Percentiles rank a stretch among this genome's conserved stretches.
Evolutionary conservation across 257 asterid species (phyloP).

Genomic region (Paulownia fortunei): DNA sequence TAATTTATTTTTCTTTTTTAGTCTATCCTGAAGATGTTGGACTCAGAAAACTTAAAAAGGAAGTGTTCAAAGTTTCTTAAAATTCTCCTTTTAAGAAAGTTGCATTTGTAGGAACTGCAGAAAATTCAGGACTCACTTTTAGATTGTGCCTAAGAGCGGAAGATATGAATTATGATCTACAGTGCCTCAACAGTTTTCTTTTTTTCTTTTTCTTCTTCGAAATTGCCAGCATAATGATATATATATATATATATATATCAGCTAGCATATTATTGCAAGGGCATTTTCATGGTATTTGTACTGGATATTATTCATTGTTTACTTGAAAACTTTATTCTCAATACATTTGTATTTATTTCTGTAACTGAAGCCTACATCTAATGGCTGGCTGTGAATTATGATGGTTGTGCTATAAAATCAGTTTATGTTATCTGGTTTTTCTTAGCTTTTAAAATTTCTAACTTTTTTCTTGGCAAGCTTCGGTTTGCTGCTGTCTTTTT

Average conservation of each 20-base stretch:
- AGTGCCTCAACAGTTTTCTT: background rate
- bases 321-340: background rate
- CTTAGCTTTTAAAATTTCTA: background rate
- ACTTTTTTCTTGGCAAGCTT: constrained; percentile 21
- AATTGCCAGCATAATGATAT: background rate
- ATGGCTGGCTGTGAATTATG: background rate
- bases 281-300: background rate
- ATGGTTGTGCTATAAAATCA: constrained; percentile 5
- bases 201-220: background rate
- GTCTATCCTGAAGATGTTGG: constrained; percentile 10
- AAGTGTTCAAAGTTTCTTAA: background rate
- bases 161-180: background rate
- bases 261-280: background rate
- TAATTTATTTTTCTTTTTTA: background rate
- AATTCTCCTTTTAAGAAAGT: background rate
- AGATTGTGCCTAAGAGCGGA: background rate
- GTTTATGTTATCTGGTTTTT: constrained; percentile 18
- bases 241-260: no score
- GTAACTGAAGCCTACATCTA: background rate
- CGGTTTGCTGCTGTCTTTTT: constrained; percentile 15
- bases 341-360: background rate
- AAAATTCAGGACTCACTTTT: background rate
- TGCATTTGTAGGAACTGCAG: background rate
- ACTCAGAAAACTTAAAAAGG: background rate
- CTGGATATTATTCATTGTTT: background rate